Conservation (phyloP, 371 early-diverging fungal genomes). For the Circinella umbellata region DNA sequence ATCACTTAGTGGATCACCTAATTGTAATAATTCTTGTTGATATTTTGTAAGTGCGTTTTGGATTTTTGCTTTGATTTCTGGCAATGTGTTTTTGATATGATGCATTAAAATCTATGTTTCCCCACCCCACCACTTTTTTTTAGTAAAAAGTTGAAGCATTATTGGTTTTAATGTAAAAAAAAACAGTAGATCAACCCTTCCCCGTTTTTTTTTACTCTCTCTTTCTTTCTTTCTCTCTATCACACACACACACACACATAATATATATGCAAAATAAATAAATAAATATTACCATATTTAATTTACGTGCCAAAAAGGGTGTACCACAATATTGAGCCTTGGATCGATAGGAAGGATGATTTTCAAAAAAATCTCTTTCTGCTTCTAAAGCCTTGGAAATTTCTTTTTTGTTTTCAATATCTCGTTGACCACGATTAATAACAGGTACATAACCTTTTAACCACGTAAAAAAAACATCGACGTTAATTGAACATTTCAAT, state of each 20-base stretch:
- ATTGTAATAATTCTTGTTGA: conserved; percentile 78
- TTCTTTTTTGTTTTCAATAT: conserved; percentile 91
- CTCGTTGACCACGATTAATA: conserved; percentile 96
- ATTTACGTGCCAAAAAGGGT: conserved; percentile 93
- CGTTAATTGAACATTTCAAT: no score
- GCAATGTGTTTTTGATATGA: conserved; percentile 94
- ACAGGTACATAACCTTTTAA: conserved; percentile 87
- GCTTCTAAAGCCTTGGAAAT: conserved; percentile 87
- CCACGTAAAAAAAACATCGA: no score
- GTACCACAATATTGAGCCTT: conserved; percentile 99
- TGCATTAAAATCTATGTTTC: conserved; percentile 89
- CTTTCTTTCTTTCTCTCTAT: no score
- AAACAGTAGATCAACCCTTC: no score
- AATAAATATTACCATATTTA: conserved; percentile 77
- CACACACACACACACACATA: no score
- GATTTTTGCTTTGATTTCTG: conserved; percentile 97
- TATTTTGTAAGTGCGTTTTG: conserved; percentile 83
- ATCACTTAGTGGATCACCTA: conserved; percentile 92
- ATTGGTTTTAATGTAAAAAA: no score
- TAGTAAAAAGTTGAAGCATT: no score
- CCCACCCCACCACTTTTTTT: no score
- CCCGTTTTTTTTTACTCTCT: no score
- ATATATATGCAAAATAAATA: no score
- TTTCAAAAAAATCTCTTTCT: conserved; percentile 93
- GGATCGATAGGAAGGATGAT: conserved; percentile 90